A percentile compares a stretch with the other conserved stretches of the same genome.
These are phyloP conservation scores for Pseudogymnoascus sp. DNA, from an alignment of 2,329 filamentous ascomycete genomes.

Conservation along the genomic window DNA sequence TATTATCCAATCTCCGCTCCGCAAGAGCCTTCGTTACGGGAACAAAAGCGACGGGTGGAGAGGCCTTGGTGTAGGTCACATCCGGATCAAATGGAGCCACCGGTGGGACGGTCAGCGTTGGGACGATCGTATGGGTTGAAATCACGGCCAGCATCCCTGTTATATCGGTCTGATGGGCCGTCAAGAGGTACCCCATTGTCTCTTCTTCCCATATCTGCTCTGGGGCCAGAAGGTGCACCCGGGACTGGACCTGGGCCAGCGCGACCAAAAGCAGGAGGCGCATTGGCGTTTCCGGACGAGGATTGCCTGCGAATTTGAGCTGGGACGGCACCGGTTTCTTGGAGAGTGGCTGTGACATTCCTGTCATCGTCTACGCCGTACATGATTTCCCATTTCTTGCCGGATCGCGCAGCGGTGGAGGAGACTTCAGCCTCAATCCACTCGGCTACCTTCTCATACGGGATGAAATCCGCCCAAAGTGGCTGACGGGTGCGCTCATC, in stretches of 20 bases:
- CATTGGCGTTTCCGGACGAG: neutral
- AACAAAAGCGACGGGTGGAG: constrained; percentile 38
- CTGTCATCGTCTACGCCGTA: constrained; percentile 57
- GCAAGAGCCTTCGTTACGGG: constrained; percentile 59
- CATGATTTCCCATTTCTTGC: constrained; percentile 62
- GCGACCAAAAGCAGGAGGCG: neutral
- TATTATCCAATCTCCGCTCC: constrained; percentile 55
- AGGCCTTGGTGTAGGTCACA: constrained; percentile 31
- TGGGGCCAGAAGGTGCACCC: constrained; percentile 29
- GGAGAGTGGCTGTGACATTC: constrained; percentile 48
- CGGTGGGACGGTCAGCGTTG: neutral
- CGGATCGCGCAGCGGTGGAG: constrained; percentile 34
- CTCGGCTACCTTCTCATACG: constrained; percentile 60
- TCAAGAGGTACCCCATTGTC: neutral
- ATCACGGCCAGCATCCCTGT: neutral
- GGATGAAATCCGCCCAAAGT: constrained; percentile 86
- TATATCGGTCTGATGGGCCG: neutral
- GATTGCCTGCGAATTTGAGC: constrained; percentile 12
- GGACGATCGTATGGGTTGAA: neutral
- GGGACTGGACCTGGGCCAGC: neutral
- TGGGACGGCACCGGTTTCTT: constrained; percentile 36
- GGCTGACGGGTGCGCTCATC: constrained; percentile 77
- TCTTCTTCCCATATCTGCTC: constrained; percentile 19
- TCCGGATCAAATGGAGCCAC: neutral
- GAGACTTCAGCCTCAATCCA: constrained; percentile 69